These are phyloP conservation scores for Domatiomyces catenatus DNA, from an alignment of 2,329 filamentous ascomycete species.

Conservation along the genomic window DNA sequence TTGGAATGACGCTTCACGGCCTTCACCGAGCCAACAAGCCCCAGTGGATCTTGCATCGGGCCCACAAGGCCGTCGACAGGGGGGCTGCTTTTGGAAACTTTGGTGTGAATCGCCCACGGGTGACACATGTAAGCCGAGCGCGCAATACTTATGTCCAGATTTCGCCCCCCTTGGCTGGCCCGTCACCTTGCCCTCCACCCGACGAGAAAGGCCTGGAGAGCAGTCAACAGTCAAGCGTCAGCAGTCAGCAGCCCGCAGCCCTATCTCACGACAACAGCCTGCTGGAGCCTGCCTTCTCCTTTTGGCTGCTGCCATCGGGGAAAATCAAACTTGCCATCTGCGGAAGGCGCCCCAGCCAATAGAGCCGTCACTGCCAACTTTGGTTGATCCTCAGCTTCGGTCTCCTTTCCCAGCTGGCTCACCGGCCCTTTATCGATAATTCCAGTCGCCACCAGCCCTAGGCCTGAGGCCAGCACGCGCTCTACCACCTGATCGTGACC, in stretches of 20 bases:
- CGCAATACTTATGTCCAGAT: slow-evolving; percentile 1
- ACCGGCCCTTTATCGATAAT: neutral
- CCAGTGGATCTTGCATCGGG: neutral
- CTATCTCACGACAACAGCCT: neutral
- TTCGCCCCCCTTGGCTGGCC: neutral
- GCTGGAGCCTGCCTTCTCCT: neutral
- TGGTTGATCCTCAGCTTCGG: neutral
- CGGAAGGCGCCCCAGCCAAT: neutral
- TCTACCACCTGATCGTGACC: no score
- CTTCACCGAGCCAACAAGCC: neutral
- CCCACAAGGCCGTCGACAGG: neutral
- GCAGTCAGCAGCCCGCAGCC: no score
- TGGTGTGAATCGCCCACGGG: neutral
- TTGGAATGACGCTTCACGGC: neutral
- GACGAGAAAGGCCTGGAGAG: no score
- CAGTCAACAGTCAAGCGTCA: no score
- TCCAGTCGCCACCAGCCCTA: neutral
- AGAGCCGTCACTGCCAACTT: neutral
- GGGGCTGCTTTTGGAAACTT: neutral
- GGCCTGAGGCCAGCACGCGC: neutral
- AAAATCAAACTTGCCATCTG: neutral
- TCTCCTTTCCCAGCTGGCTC: neutral
- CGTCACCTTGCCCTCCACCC: neutral
- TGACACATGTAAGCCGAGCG: neutral
- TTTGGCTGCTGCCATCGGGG: neutral